These are phyloP conservation scores for Picea abies DNA, from an alignment of 83 land plant genomes.

Conservation along the genomic window DNA sequence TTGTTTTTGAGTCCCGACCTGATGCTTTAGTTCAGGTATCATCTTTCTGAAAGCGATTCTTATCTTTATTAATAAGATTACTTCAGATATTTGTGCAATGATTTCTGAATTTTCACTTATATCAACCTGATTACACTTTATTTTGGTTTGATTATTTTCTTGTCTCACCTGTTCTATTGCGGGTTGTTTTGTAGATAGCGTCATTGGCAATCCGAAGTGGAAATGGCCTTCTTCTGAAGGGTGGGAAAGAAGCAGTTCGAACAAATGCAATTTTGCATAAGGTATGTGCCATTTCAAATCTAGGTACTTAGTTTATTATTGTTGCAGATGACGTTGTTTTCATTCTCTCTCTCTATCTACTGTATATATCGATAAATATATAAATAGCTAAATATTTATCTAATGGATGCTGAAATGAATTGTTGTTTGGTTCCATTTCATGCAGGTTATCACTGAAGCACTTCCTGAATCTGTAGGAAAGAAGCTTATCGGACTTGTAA, in stretches of 20 bases:
- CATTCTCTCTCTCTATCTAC: not conserved
- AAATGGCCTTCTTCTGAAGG: conserved; percentile 95
- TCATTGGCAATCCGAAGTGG: conserved; percentile 96
- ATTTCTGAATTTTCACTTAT: not conserved
- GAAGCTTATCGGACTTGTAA: conserved; percentile 88
- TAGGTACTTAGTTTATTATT: not conserved
- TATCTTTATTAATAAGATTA: not conserved
- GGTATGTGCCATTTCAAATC: conserved; percentile 38
- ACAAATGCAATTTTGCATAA: conserved; percentile 97
- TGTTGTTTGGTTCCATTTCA: conserved; percentile 1
- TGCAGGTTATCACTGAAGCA: conserved; percentile 88
- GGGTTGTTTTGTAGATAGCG: conserved; percentile 64
- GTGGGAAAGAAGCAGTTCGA: conserved; percentile 96
- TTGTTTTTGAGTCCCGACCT: conserved; percentile 97
- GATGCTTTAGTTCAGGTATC: conserved; percentile 96
- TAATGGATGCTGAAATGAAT: not conserved
- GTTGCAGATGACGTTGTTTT: not conserved
- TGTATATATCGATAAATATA: not conserved
- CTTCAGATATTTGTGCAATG: not conserved
- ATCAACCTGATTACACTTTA: not conserved
- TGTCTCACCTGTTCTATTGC: not conserved
- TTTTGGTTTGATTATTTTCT: not conserved
- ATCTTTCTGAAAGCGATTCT: not conserved
- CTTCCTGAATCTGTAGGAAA: conserved; percentile 80
- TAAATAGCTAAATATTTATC: no score